Evolutionary conservation across 129 eudicot species (phyloP).

Genomic region (Pseudognaphalium luteoalbum): DNA sequence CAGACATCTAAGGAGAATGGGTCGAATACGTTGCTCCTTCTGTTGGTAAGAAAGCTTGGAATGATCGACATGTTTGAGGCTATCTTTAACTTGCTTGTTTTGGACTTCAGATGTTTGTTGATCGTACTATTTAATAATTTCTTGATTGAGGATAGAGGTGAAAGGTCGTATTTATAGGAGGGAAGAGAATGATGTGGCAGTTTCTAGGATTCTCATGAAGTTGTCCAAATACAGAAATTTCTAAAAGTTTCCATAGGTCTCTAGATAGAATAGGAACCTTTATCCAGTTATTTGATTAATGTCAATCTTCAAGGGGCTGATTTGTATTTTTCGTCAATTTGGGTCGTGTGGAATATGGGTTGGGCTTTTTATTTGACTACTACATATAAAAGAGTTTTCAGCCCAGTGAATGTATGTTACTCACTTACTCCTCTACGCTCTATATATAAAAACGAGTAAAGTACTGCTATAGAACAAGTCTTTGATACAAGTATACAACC

Average conservation of each 20-base stretch:
- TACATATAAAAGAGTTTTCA: no score
- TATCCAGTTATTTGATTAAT: background rate
- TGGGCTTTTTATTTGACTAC: no score
- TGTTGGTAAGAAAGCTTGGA: slow-evolving; percentile 50
- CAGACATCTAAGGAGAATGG: slow-evolving; percentile 58
- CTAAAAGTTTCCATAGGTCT: slow-evolving; percentile 24
- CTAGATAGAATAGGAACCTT: background rate
- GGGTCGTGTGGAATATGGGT: no score
- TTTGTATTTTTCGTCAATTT: no score
- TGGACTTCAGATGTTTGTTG: background rate
- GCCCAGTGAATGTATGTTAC: no score
- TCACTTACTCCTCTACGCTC: no score
- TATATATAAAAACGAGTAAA: no score
- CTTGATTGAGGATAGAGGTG: background rate
- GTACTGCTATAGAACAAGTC: no score
- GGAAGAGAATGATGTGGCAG: slow-evolving; percentile 5
- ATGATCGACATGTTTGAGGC: slow-evolving; percentile 45
- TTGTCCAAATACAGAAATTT: background rate
- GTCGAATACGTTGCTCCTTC: slow-evolving; percentile 48
- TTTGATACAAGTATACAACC: no score
- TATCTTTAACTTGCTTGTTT: no score
- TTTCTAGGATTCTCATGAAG: slow-evolving; percentile 27
- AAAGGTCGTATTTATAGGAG: slow-evolving; percentile 20
- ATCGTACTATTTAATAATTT: background rate
- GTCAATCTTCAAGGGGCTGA: background rate